Percentiles rank a stretch among this genome's conserved stretches.
Evolutionary conservation across 2,329 filamentous ascomycete genomes (phyloP).

Genomic region (Tolypocladium amazonense): DNA sequence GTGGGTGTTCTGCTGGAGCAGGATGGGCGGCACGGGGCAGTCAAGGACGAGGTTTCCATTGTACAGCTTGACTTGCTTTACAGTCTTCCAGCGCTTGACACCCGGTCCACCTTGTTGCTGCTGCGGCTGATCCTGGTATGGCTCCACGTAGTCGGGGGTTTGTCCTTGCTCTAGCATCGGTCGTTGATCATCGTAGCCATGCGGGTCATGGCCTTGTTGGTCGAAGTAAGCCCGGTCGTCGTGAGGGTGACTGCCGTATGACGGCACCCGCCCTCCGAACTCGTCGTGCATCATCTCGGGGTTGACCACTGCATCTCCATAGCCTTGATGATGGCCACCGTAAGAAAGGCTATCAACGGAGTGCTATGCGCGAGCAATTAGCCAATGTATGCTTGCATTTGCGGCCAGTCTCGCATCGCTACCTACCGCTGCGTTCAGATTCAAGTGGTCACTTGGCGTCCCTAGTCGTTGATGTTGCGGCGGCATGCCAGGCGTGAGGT

Average conservation of each 20-base stretch:
- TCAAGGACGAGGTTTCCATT: slow-evolving; percentile 94
- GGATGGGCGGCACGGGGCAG: slow-evolving; percentile 82
- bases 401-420: background rate
- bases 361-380: slow-evolving; percentile 24
- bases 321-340: slow-evolving; percentile 31
- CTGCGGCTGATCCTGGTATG: slow-evolving; percentile 32
- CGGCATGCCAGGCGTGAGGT: slow-evolving; percentile 17
- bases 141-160: slow-evolving; percentile 29
- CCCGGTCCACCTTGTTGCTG: slow-evolving; percentile 21
- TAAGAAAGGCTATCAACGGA: slow-evolving; percentile 41
- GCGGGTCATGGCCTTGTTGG: slow-evolving; percentile 22
- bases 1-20: slow-evolving; percentile 81
- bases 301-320: slow-evolving; percentile 63
- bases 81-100: slow-evolving; percentile 91
- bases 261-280: slow-evolving; percentile 7
- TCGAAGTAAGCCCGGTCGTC: slow-evolving; percentile 48
- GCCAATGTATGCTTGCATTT: background rate
- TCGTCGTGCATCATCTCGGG: slow-evolving; percentile 77
- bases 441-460: slow-evolving; percentile 64
- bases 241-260: slow-evolving; percentile 59
- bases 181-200: slow-evolving; percentile 57
- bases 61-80: slow-evolving; percentile 96
- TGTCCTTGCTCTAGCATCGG: slow-evolving; percentile 63
- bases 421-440: slow-evolving; percentile 74
- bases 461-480: slow-evolving; percentile 26